Evolutionary conservation across 129 eudicot species (phyloP), one percentile per base, ranked within the genome.

Genomic region (Gnaphalium uliginosum): DNA sequence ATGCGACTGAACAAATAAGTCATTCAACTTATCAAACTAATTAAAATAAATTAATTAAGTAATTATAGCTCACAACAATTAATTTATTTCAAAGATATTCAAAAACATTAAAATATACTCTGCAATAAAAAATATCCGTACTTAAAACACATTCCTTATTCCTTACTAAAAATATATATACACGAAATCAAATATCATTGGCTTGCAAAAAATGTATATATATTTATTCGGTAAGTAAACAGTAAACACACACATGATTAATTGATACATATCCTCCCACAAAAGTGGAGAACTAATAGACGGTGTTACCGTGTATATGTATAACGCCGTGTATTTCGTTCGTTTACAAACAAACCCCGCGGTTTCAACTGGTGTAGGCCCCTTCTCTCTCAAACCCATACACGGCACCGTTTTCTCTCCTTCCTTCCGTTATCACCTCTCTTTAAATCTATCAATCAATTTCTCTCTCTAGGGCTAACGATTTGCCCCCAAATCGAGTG

Each of bases 281-380:
- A 56, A 15, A 26, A 26, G 29, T 70, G 62, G 41, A 48, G 22
- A 26, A 37, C 5, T 10, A 68, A 48, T 35, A 24, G 24, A 72
- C 48, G 61, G 61, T 19, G 61, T 56, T 56, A 19, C 13, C 46
- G 61, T n/a, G 26, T 57, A 70, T 32, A 7, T 18, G 10, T 22
- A 23, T 80, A 81, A 86, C 90, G 83, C 51, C 78, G 86, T 81
- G 24, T 27, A 69, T 22, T 27, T 29, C 58, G 78, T 56, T 35
- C 57, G 63, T 78, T n/a, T 41, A 19, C 41, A 21, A 71, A 26
- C 69, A 37, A 76, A 69, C 79, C 73, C 74, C 76, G 81, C 82
- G 86, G 85, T 67, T 69, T 73, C 81, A 80, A 54, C 85, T 66
- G 76, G 90, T 75, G 87, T 71, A 78, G 87, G 87, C 30, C 79